Conservation (phyloP, 2,329 filamentous ascomycete species). For the Pseudopyrenochaeta lycopersici region DNA sequence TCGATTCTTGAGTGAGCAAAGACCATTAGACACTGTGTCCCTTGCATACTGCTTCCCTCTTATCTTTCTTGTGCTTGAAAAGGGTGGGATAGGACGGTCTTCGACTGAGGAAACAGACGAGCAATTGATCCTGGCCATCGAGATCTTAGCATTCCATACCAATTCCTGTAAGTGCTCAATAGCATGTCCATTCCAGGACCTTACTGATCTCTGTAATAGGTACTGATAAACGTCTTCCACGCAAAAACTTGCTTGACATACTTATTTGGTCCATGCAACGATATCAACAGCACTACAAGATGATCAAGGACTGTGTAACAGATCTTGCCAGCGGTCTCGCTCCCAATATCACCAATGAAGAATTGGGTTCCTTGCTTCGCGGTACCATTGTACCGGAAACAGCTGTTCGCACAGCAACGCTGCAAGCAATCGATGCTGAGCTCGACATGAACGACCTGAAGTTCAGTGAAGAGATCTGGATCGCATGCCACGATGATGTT, state of each 20-base stretch:
- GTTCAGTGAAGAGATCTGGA: slow-evolving; percentile 91
- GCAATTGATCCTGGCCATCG: slow-evolving; percentile 86
- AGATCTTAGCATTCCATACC: slow-evolving; percentile 89
- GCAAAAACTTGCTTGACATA: slow-evolving; percentile 74
- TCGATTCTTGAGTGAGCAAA: slow-evolving; percentile 88
- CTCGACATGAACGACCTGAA: slow-evolving; percentile 88
- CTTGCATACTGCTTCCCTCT: slow-evolving; percentile 88
- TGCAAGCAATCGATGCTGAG: slow-evolving; percentile 90
- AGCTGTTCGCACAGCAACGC: slow-evolving; percentile 81
- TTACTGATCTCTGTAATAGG: slow-evolving; percentile 46
- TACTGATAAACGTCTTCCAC: slow-evolving; percentile 77
- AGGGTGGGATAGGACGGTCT: slow-evolving; percentile 77
- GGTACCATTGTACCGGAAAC: slow-evolving; percentile 82
- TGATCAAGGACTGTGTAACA: slow-evolving; percentile 89
- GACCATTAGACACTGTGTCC: slow-evolving; percentile 89
- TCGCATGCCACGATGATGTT: slow-evolving; percentile 90
- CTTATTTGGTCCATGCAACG: slow-evolving; percentile 85
- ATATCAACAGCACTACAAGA: slow-evolving; percentile 93
- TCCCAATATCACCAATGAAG: slow-evolving; percentile 76
- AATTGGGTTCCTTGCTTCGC: slow-evolving; percentile 78
- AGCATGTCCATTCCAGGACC: not conserved
- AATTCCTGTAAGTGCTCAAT: slow-evolving; percentile 66
- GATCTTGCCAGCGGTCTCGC: slow-evolving; percentile 87
- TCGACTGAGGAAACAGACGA: slow-evolving; percentile 81
- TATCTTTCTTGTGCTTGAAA: slow-evolving; percentile 78